Percentiles rank a stretch among this genome's conserved stretches.
phyloP scores from a whole-genome alignment of 179 eudicot species.

The Sideroxylon spinosum region DNA sequence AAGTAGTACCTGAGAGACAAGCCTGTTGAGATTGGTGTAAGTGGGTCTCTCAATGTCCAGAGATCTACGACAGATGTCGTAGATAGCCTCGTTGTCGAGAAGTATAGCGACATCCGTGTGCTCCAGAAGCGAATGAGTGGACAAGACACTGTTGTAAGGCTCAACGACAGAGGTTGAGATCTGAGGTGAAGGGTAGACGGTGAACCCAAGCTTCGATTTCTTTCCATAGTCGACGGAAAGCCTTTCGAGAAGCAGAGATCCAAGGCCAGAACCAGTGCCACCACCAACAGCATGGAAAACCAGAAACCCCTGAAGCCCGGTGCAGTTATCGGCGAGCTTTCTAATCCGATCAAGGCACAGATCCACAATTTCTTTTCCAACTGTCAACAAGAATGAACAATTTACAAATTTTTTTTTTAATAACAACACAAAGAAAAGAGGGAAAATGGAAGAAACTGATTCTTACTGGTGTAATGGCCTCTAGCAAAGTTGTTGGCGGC shows the following conservation, averaged over 20 bases:
- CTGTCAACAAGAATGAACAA: conserved; percentile 8
- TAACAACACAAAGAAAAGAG: too few relatives aligned
- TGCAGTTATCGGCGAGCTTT: conserved; percentile 69
- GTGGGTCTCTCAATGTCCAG: conserved; percentile 68
- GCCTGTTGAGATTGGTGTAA: conserved; percentile 71
- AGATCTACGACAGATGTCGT: conserved; percentile 64
- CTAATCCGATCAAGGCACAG: conserved; percentile 56
- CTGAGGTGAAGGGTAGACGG: conserved; percentile 68
- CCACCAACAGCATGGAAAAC: conserved; percentile 73
- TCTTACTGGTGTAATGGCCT: conserved; percentile 53
- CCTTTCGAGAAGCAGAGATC: conserved; percentile 60
- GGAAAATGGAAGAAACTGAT: too few relatives aligned
- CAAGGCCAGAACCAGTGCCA: conserved; percentile 67
- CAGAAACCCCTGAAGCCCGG: conserved; percentile 63
- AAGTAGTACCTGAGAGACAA: conserved; percentile 68
- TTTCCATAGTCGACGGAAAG: conserved; percentile 65
- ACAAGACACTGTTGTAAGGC: conserved; percentile 61
- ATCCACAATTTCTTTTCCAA: conserved; percentile 68
- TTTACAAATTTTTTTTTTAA: too few relatives aligned
- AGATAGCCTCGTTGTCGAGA: conserved; percentile 68
- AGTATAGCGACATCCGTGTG: conserved; percentile 70
- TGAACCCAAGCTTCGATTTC: conserved; percentile 62
- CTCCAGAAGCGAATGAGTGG: conserved; percentile 65
- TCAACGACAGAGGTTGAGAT: conserved; percentile 68
- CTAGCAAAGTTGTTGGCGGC: conserved; percentile 71